A percentile compares a stretch with the other conserved stretches of the same genome.
Evolutionary conservation across 2,329 filamentous ascomycete genomes (phyloP).

Genomic region (Xylariaceae sp.): DNA sequence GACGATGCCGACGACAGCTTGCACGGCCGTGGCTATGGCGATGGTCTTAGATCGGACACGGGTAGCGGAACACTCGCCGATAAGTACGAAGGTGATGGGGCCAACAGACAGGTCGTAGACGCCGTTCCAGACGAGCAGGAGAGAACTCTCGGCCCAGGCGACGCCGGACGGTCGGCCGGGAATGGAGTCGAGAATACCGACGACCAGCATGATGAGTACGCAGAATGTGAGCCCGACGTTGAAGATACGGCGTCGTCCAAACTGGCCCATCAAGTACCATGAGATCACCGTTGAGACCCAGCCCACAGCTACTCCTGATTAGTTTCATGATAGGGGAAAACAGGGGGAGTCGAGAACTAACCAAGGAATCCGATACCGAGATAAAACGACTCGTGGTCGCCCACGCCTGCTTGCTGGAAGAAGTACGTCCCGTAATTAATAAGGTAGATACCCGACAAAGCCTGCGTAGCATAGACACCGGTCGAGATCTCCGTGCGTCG

Average conservation of each 20-base stretch:
- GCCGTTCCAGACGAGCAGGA: slow-evolving; percentile 48
- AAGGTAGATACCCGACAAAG: slow-evolving; percentile 58
- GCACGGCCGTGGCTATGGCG: slow-evolving; percentile 39
- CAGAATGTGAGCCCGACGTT: slow-evolving; percentile 42
- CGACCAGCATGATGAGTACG: slow-evolving; percentile 41
- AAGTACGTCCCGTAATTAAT: slow-evolving; percentile 60
- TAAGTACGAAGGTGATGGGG: slow-evolving; percentile 47
- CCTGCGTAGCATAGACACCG: slow-evolving; percentile 61
- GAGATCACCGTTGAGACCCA: slow-evolving; percentile 50
- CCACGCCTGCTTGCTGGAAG: slow-evolving; percentile 53
- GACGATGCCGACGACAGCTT: slow-evolving; percentile 37
- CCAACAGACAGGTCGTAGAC: slow-evolving; percentile 50
- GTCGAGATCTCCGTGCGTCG: slow-evolving; percentile 52
- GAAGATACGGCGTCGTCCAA: slow-evolving; percentile 50
- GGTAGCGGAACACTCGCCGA: slow-evolving; percentile 47
- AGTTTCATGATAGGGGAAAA: slow-evolving; percentile 5
- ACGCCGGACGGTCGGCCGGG: slow-evolving; percentile 36
- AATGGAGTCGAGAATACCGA: slow-evolving; percentile 44
- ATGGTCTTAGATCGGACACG: slow-evolving; percentile 42
- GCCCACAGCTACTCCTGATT: slow-evolving; percentile 37
- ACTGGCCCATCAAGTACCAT: slow-evolving; percentile 45
- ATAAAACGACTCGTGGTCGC: slow-evolving; percentile 44
- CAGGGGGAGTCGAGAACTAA: slow-evolving; percentile 22
- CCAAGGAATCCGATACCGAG: slow-evolving; percentile 49
- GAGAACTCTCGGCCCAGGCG: slow-evolving; percentile 44